Evolutionary conservation across 2,329 filamentous ascomycete genomes (phyloP).

Genomic region (Ophiostoma pallidulum): DNA sequence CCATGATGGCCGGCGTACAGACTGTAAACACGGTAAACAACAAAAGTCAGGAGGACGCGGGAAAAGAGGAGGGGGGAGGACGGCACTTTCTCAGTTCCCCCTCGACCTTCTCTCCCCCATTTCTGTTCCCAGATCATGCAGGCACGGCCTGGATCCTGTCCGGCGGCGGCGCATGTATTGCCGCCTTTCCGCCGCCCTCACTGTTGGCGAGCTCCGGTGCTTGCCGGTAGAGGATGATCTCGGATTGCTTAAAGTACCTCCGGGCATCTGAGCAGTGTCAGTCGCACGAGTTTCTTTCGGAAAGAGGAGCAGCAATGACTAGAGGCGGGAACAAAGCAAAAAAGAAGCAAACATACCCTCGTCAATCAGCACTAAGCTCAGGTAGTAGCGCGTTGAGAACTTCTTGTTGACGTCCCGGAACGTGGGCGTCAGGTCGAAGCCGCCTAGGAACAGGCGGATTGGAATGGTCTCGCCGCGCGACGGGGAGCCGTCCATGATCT

Average conservation of each 20-base stretch:
- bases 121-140: conserved; percentile 10
- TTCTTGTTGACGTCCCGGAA: conserved; percentile 99
- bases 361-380: conserved; percentile 90
- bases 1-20: too few species aligned
- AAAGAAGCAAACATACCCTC: conserved; percentile 53
- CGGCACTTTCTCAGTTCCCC: too few species aligned
- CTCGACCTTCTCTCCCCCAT: neutral
- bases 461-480: conserved; percentile 91
- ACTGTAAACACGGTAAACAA: too few species aligned
- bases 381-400: conserved; percentile 95
- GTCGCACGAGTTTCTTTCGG: too few species aligned
- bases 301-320: too few species aligned
- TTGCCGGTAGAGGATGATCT: conserved; percentile 94
- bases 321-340: neutral
- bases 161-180: conserved; percentile 31
- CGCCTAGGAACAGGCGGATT: conserved; percentile 91
- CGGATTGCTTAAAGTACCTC: conserved; percentile 97
- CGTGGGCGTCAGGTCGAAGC: conserved; percentile 93
- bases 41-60: too few species aligned
- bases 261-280: conserved; percentile 67
- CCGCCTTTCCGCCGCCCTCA: conserved; percentile 20
- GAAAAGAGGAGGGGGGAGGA: too few species aligned
- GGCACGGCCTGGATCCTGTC: conserved; percentile 37
- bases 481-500: conserved; percentile 99
- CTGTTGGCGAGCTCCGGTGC: conserved; percentile 46